phyloP scores from a whole-genome alignment of 108 stramenopile species.

The Cyclostephanos invisitatus region DNA sequence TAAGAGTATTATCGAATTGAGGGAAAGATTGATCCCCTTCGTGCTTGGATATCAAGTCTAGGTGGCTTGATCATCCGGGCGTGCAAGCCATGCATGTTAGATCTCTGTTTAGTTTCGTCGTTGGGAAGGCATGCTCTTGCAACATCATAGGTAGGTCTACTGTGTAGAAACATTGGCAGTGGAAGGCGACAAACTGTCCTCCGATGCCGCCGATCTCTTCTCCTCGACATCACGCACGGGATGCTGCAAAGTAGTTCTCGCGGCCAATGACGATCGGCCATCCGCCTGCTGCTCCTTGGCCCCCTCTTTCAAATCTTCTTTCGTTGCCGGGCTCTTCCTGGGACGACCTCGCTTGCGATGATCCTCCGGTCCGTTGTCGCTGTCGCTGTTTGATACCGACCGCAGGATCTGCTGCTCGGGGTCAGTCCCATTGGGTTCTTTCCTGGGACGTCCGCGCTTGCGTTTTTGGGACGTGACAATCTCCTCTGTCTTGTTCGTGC shows the following conservation, averaged over 20 bases:
- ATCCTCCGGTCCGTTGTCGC: background rate
- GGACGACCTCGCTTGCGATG: constrained; percentile 16
- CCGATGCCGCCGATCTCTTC: background rate
- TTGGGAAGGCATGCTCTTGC: too few relatives aligned
- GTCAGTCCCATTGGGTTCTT: background rate
- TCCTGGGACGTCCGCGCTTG: constrained; percentile 25
- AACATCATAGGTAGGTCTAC: too few relatives aligned
- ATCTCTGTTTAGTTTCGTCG: too few relatives aligned
- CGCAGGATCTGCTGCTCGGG: background rate
- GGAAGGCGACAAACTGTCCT: too few relatives aligned
- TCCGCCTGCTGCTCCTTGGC: background rate
- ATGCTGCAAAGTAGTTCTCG: background rate
- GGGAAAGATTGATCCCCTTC: too few relatives aligned
- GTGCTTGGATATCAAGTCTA: too few relatives aligned
- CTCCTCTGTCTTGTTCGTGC: constrained; percentile 2
- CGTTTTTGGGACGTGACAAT: constrained; percentile 3
- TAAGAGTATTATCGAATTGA: too few relatives aligned
- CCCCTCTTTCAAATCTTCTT: background rate
- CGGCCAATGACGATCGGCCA: background rate
- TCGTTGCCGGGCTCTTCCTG: background rate
- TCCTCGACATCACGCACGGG: background rate
- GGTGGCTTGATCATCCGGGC: too few relatives aligned
- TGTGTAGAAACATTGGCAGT: too few relatives aligned
- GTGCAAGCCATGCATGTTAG: too few relatives aligned
- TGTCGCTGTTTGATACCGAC: background rate